A percentile compares a stretch with the other conserved stretches of the same genome.
phyloP scores from a whole-genome alignment of 2,329 filamentous ascomycete genomes.

The Diplodia sapinea region DNA sequence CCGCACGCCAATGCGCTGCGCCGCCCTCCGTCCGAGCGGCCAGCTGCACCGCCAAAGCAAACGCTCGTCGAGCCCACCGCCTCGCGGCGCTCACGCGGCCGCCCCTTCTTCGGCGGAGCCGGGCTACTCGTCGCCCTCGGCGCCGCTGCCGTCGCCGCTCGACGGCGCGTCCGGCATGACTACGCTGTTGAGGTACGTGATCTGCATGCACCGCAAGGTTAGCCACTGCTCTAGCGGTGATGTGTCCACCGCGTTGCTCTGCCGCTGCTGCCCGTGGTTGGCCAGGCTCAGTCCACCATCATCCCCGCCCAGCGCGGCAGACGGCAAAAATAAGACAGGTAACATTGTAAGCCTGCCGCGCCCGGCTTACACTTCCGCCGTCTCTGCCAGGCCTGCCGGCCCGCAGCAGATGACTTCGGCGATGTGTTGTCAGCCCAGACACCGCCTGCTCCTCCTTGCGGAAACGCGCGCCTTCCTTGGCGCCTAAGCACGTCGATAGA shows the following conservation, averaged over 20 bases:
- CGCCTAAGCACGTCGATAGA: conserved; percentile 15
- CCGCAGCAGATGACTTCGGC: conserved; percentile 20
- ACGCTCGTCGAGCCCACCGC: conserved; percentile 28
- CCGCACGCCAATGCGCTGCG: conserved; percentile 23
- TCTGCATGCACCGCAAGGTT: conserved; percentile 43
- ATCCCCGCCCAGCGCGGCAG: conserved; percentile 29
- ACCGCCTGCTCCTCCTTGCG: conserved; percentile 23
- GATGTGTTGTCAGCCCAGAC: conserved; percentile 23
- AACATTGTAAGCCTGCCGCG: conserved; percentile 22
- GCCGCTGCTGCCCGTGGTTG: conserved; percentile 29
- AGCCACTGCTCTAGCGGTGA: conserved; percentile 24
- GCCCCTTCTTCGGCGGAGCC: conserved; percentile 32
- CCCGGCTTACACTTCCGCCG: conserved; percentile 7
- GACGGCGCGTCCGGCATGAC: conserved; percentile 56
- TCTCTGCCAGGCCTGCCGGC: conserved; percentile 22
- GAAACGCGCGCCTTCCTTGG: conserved; percentile 20
- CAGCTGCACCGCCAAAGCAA: conserved; percentile 17
- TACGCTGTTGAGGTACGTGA: conserved; percentile 57
- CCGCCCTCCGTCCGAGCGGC: conserved; percentile 27
- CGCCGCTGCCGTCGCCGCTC: conserved; percentile 38
- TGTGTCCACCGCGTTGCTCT: conserved; percentile 24
- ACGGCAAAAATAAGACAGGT: conserved; percentile 30
- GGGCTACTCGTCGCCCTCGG: conserved; percentile 33
- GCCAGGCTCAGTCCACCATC: conserved; percentile 28
- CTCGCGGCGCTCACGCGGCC: conserved; percentile 34